Evolutionary conservation across 306 rosid genomes (phyloP).

Genomic region (Prosopis cineraria): DNA sequence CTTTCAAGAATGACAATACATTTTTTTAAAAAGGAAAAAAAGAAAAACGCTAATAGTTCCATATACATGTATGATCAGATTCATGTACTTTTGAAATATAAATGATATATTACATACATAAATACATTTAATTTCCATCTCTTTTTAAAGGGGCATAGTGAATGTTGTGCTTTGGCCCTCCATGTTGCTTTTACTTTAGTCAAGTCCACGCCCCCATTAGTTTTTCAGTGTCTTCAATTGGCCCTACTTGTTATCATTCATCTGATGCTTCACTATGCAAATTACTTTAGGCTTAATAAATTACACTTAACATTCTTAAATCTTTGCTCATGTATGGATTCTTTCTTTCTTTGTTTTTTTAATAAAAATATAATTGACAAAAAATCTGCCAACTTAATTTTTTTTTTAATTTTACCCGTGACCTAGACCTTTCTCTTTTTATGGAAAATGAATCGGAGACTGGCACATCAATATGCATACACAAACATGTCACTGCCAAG

Average conservation of each 20-base stretch:
- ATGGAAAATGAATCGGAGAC: too few species aligned
- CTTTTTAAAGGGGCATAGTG: constrained; percentile 35
- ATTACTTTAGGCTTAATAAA: constrained; percentile 17
- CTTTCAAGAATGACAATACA: neutral
- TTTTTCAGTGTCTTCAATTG: constrained; percentile 49
- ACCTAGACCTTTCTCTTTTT: too few species aligned
- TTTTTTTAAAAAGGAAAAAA: neutral
- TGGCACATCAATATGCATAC: too few species aligned
- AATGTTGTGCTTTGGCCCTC: constrained; percentile 48
- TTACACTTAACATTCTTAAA: constrained; percentile 27
- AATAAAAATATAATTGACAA: too few species aligned
- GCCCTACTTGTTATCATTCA: constrained; percentile 50
- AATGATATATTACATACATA: constrained; percentile 33
- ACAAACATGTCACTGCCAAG: too few species aligned
- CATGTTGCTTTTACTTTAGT: constrained; percentile 51
- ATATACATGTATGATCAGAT: constrained; percentile 40
- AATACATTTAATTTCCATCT: constrained; percentile 1
- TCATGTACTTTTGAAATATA: constrained; percentile 31
- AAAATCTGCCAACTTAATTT: too few species aligned
- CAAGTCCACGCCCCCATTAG: constrained; percentile 45
- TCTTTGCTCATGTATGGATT: neutral
- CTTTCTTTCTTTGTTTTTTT: too few species aligned
- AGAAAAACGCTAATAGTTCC: neutral
- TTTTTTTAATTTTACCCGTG: too few species aligned
- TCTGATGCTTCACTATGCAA: constrained; percentile 33